Evolutionary conservation across 163 green algal genomes (phyloP).

Genomic region (Chlorella variabilis): DNA sequence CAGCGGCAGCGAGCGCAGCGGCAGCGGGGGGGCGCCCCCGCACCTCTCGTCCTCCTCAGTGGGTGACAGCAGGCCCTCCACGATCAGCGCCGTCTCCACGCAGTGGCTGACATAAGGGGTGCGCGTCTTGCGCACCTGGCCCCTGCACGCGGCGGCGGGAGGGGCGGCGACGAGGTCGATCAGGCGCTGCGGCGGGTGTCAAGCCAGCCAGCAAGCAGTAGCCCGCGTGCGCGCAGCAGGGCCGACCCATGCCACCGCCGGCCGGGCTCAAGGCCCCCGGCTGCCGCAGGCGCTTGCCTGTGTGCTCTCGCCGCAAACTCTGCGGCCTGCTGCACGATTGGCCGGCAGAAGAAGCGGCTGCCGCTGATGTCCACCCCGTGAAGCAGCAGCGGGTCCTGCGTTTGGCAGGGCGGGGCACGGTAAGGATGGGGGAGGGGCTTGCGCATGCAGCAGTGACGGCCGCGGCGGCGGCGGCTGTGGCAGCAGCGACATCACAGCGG

Average conservation of each 20-base stretch:
- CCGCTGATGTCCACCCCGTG: conserved; percentile 61
- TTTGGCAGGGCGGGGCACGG: too few species aligned
- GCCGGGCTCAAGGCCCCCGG: neutral
- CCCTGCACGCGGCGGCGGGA: conserved; percentile 20
- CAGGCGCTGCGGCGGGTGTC: too few species aligned
- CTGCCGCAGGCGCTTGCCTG: conserved; percentile 4
- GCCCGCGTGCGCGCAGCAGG: neutral
- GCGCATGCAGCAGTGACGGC: neutral
- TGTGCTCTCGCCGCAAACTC: conserved; percentile 76
- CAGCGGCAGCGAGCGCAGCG: too few species aligned
- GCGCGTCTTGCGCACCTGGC: conserved; percentile 84
- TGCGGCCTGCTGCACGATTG: conserved; percentile 55
- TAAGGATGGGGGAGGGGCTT: too few species aligned
- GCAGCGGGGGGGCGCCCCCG: too few species aligned
- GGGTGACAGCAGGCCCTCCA: conserved; percentile 83
- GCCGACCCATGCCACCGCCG: neutral
- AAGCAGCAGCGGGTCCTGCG: conserved; percentile 20
- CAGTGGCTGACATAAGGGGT: conserved; percentile 95
- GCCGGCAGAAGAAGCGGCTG: conserved; percentile 50
- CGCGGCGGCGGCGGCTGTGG: too few species aligned
- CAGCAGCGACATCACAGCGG: too few species aligned
- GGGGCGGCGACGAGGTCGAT: too few species aligned
- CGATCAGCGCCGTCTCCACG: conserved; percentile 91
- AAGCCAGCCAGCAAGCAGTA: neutral
- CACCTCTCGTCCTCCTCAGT: conserved; percentile 54